Evolutionary conservation across 352 stramenopile species (phyloP).

Genomic region (Thalassiosira exigua): DNA sequence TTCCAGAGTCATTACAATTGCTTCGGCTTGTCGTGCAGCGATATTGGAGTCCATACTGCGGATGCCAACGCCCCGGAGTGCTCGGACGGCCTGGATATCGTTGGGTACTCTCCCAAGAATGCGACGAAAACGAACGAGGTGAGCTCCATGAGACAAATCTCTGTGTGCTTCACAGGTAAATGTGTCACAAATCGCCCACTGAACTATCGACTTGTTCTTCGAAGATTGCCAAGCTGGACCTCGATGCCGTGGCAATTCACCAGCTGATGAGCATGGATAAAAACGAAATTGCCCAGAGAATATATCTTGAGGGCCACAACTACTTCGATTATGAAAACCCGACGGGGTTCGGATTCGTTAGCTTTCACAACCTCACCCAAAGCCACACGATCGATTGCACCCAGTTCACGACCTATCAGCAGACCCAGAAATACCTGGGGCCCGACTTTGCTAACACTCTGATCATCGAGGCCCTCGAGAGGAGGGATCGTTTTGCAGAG

Average conservation of each 20-base stretch:
- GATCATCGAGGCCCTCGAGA: slow-evolving; percentile 55
- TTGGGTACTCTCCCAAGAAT: slow-evolving; percentile 52
- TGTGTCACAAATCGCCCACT: no score
- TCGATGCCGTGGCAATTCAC: slow-evolving; percentile 77
- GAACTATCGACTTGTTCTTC: no score
- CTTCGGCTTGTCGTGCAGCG: slow-evolving; percentile 71
- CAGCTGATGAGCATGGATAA: slow-evolving; percentile 75
- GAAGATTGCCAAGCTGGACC: slow-evolving; percentile 69
- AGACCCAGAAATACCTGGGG: slow-evolving; percentile 46
- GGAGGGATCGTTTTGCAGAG: slow-evolving; percentile 38
- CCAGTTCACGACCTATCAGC: slow-evolving; percentile 48
- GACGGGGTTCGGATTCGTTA: slow-evolving; percentile 46
- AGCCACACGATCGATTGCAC: slow-evolving; percentile 38
- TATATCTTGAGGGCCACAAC: slow-evolving; percentile 69
- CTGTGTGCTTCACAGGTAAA: background rate
- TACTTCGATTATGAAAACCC: slow-evolving; percentile 69
- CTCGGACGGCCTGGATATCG: slow-evolving; percentile 50
- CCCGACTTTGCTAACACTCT: slow-evolving; percentile 59
- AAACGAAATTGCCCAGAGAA: slow-evolving; percentile 60
- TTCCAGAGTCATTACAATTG: slow-evolving; percentile 74
- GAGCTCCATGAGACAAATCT: slow-evolving; percentile 48
- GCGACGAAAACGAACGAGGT: slow-evolving; percentile 65
- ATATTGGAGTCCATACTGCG: slow-evolving; percentile 55
- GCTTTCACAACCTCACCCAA: slow-evolving; percentile 65
- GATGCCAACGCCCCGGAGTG: slow-evolving; percentile 35